Conservation (phyloP, 495 filamentous ascomycete species). For the Cercophora samala region DNA sequence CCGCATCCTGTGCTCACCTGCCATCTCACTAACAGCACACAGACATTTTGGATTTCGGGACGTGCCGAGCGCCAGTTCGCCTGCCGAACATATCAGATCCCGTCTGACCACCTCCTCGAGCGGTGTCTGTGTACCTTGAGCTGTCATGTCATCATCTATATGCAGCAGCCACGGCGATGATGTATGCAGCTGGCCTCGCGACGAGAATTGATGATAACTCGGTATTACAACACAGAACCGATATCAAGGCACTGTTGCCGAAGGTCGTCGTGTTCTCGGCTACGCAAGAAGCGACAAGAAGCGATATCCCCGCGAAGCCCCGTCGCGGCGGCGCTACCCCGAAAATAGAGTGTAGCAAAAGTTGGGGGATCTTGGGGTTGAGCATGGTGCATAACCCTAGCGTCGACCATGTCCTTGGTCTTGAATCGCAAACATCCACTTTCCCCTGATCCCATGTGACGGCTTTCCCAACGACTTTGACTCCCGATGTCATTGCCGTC, state of each 20-base stretch:
- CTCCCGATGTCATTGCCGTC: constrained; percentile 4
- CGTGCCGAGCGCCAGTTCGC: background rate
- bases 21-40: background rate
- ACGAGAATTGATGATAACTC: background rate
- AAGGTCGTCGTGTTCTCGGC: background rate
- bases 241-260: background rate
- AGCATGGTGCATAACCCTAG: background rate
- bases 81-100: background rate
- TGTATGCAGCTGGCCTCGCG: background rate
- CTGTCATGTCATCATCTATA: background rate
- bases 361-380: background rate
- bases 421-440: constrained; percentile 7
- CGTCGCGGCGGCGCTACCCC: background rate
- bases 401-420: background rate
- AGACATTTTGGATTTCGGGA: background rate
- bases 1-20: background rate
- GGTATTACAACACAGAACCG: background rate
- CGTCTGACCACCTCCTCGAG: background rate
- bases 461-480: background rate
- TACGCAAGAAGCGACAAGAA: background rate
- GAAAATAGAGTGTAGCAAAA: background rate
- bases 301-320: background rate
- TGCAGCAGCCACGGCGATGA: background rate
- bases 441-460: constrained; percentile 8
- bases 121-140: background rate